Percentiles rank a stretch among this genome's conserved stretches.
phyloP scores from a whole-genome alignment of 2,329 filamentous ascomycete genomes.

The Leptoxyphium fumago region DNA sequence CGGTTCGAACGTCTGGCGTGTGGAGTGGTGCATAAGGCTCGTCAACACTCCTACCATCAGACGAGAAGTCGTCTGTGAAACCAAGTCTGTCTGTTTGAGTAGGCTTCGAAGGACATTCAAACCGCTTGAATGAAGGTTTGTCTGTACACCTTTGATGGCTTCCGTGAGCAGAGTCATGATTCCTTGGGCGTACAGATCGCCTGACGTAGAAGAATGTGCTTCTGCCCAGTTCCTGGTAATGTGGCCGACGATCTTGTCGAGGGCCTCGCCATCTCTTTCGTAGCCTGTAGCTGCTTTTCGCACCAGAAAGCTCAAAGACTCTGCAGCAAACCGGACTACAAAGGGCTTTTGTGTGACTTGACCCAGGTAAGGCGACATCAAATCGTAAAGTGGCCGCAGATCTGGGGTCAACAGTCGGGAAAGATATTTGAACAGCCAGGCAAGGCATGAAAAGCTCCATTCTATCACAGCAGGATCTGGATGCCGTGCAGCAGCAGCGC shows the following conservation, averaged over 20 bases:
- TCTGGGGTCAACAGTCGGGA: slow-evolving; percentile 77
- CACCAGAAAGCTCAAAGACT: slow-evolving; percentile 85
- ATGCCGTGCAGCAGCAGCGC: slow-evolving; percentile 61
- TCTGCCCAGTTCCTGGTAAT: slow-evolving; percentile 53
- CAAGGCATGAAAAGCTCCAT: slow-evolving; percentile 88
- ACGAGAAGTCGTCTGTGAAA: slow-evolving; percentile 29
- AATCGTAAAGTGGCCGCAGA: slow-evolving; percentile 66
- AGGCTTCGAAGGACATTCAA: slow-evolving; percentile 38
- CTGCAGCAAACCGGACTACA: slow-evolving; percentile 82
- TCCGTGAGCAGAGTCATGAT: slow-evolving; percentile 88
- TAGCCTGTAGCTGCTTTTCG: slow-evolving; percentile 73
- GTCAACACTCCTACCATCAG: slow-evolving; percentile 64
- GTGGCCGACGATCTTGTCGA: slow-evolving; percentile 57
- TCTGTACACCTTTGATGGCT: slow-evolving; percentile 50
- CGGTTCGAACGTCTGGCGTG: slow-evolving; percentile 54
- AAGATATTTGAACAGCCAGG: slow-evolving; percentile 95
- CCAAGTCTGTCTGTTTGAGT: slow-evolving; percentile 15
- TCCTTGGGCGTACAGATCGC: slow-evolving; percentile 60
- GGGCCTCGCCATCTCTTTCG: slow-evolving; percentile 53
- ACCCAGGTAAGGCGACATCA: slow-evolving; percentile 72
- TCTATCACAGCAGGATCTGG: slow-evolving; percentile 72
- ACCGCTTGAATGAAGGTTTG: slow-evolving; percentile 43
- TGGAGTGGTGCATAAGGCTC: slow-evolving; percentile 71
- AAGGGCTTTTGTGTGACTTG: slow-evolving; percentile 70
- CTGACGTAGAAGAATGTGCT: slow-evolving; percentile 38